Evolutionary conservation across 371 early-diverging fungal species (phyloP).

Genomic region (Mortierella sp.): DNA sequence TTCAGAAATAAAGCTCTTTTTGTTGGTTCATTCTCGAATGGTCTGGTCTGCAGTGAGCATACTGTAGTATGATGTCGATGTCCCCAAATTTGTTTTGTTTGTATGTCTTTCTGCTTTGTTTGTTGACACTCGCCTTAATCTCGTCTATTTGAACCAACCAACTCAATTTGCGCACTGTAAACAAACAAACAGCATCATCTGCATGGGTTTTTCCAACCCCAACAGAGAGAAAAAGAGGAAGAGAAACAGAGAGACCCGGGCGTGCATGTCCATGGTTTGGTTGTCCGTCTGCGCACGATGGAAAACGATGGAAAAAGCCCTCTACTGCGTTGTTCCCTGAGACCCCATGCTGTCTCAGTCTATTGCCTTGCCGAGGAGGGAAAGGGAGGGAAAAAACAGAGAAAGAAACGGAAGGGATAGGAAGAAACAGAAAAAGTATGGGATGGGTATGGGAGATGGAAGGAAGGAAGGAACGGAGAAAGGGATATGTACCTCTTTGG

Average conservation of each 20-base stretch:
- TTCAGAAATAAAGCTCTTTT: too few relatives aligned
- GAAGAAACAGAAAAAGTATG: conserved; percentile 6
- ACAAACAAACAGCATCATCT: conserved; percentile 4
- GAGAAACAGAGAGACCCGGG: conserved; percentile 15
- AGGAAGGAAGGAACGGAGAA: background rate
- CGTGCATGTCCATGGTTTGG: conserved; percentile 12
- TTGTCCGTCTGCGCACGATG: conserved; percentile 3
- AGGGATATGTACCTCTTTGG: conserved; percentile 40
- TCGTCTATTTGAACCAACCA: conserved; percentile 3
- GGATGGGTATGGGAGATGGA: background rate
- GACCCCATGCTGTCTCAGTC: background rate
- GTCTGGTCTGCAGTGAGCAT: too few relatives aligned
- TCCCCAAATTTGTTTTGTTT: background rate
- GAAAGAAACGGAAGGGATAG: background rate
- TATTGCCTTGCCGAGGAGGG: too few relatives aligned
- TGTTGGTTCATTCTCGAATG: background rate
- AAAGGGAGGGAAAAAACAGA: background rate
- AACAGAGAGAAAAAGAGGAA: background rate
- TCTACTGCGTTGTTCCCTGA: background rate
- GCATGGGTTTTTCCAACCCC: background rate
- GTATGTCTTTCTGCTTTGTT: background rate
- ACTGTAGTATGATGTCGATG: background rate
- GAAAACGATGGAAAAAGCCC: too few relatives aligned
- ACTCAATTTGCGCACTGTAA: too few relatives aligned
- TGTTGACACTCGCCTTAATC: background rate